Conservation (phyloP, 2,329 filamentous ascomycete genomes). For the Didymosphaeria variabile region DNA sequence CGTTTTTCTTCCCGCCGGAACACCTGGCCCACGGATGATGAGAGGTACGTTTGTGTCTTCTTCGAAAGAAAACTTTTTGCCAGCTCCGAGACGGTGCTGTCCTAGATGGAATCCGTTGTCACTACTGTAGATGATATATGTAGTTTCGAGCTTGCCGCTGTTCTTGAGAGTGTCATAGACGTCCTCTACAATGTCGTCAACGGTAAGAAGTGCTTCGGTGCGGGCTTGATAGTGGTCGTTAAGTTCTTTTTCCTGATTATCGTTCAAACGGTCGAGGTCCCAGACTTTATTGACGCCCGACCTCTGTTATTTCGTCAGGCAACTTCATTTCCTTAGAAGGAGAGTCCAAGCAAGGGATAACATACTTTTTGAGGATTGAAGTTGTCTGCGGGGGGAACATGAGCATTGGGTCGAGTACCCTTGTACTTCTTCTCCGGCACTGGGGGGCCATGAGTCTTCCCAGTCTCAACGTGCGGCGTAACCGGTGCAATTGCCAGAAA, state of each 20-base stretch:
- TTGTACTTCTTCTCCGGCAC: slow-evolving; percentile 68
- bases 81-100: slow-evolving; percentile 50
- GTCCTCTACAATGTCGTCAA: slow-evolving; percentile 62
- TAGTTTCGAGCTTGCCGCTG: slow-evolving; percentile 57
- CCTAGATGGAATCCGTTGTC: slow-evolving; percentile 41
- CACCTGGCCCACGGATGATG: slow-evolving; percentile 49
- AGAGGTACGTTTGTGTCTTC: slow-evolving; percentile 52
- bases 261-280: slow-evolving; percentile 54
- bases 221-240: slow-evolving; percentile 62
- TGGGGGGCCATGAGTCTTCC: slow-evolving; percentile 53
- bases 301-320: slow-evolving; percentile 33
- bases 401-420: slow-evolving; percentile 66
- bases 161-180: slow-evolving; percentile 54
- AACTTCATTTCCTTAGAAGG: too few relatives aligned
- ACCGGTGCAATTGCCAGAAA: slow-evolving; percentile 72
- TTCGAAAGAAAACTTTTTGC: slow-evolving; percentile 50
- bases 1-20: slow-evolving; percentile 32
- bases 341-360: not conserved
- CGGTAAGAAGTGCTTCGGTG: slow-evolving; percentile 59
- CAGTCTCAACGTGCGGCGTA: slow-evolving; percentile 63
- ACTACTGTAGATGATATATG: slow-evolving; percentile 49
- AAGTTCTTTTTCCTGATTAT: slow-evolving; percentile 57
- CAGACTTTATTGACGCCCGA: slow-evolving; percentile 59
- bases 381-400: slow-evolving; percentile 67
- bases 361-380: slow-evolving; percentile 69